Percentiles rank a stretch among this genome's conserved stretches.
Conservation (phyloP, 176 grass and related monocot genomes). For the Ampelocalamus luodianensis region DNA sequence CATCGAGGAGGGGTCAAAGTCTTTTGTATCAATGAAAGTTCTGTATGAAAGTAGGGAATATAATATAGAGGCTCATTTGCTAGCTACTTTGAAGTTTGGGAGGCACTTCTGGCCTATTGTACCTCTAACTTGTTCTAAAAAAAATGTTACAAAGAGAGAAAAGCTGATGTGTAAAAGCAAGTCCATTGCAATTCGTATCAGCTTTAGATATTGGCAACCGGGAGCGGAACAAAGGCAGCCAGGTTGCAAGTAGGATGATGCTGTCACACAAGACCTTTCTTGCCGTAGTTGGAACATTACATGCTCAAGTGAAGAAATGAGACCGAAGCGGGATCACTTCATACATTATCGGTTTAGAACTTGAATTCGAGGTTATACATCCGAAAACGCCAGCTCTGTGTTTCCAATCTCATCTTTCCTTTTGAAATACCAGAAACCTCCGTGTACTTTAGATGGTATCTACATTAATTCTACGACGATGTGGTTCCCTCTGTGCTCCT, state of each 20-base stretch:
- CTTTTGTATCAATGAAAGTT: too few species aligned
- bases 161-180: background rate
- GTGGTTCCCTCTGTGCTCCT: conserved; percentile 39
- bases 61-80: too few species aligned
- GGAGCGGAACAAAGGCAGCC: background rate
- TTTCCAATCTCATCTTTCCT: background rate
- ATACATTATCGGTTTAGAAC: background rate
- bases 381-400: background rate
- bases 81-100: too few species aligned
- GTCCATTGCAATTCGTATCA: background rate
- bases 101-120: too few species aligned
- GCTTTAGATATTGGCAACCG: too few species aligned
- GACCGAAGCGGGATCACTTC: too few species aligned
- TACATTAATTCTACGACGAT: conserved; percentile 13
- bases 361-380: background rate
- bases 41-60: too few species aligned
- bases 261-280: background rate
- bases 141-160: too few species aligned
- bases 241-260: background rate
- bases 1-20: too few species aligned
- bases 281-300: background rate
- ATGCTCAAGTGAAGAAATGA: too few species aligned
- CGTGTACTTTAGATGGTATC: background rate
- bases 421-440: background rate
- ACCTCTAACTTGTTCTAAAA: too few species aligned